Percentiles rank a stretch among this genome's conserved stretches.
These are phyloP conservation scores for Hanseniaspora taiwanica DNA, from an alignment of 805 yeast species.

Conservation along the genomic window DNA sequence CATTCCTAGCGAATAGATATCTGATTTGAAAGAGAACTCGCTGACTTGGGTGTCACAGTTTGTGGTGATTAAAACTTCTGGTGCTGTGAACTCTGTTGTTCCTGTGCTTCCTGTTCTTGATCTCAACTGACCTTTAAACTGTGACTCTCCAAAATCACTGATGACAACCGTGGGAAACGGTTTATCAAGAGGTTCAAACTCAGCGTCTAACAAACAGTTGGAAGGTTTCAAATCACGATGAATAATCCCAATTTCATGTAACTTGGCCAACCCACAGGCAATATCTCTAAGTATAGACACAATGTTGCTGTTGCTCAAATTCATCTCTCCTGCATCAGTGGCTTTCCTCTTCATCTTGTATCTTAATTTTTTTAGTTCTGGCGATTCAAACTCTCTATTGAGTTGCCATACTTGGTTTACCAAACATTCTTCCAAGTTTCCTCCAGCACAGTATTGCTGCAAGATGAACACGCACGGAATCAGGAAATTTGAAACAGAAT, in stretches of 20 bases:
- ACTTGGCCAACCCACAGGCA: constrained; percentile 52
- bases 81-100: constrained; percentile 78
- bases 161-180: constrained; percentile 58
- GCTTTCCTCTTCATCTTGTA: constrained; percentile 17
- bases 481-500: not conserved
- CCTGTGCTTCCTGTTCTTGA: constrained; percentile 77
- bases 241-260: constrained; percentile 64
- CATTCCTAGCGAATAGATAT: constrained; percentile 74
- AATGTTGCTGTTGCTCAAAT: constrained; percentile 47
- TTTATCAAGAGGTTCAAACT: constrained; percentile 11
- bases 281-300: constrained; percentile 55
- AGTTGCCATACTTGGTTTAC: constrained; percentile 19
- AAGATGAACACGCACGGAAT: constrained; percentile 67
- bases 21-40: constrained; percentile 61
- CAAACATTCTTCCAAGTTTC: constrained; percentile 64
- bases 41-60: constrained; percentile 24
- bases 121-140: constrained; percentile 50
- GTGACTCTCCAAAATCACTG: constrained; percentile 85
- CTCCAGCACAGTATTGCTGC: constrained; percentile 83
- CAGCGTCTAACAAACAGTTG: constrained; percentile 48
- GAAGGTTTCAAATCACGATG: constrained; percentile 87
- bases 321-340: constrained; percentile 9
- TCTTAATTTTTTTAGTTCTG: constrained; percentile 27
- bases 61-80: constrained; percentile 44
- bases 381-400: constrained; percentile 25